Evolutionary conservation across 331 rosid genomes (phyloP).

Genomic region (Rosa hybrid): DNA sequence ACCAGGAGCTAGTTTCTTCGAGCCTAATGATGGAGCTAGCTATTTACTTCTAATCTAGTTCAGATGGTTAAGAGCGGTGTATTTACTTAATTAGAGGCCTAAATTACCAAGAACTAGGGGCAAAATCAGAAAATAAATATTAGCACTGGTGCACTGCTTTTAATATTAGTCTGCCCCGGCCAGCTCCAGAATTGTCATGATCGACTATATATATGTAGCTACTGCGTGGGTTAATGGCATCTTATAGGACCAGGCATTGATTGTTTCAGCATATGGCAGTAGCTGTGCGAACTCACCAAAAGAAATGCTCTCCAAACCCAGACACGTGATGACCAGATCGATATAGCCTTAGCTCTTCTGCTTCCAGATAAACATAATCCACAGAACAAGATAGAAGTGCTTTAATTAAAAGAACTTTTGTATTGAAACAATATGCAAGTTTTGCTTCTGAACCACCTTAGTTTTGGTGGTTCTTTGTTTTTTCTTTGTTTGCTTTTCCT

Average conservation of each 20-base stretch:
- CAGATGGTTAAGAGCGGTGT: no score
- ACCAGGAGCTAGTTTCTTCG: no score
- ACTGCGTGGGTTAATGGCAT: not conserved
- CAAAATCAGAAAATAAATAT: not conserved
- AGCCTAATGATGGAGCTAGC: no score
- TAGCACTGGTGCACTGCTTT: not conserved
- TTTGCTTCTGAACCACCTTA: no score
- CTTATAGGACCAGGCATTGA: not conserved
- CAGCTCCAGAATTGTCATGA: not conserved
- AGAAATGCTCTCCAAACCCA: not conserved
- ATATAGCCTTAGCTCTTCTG: not conserved
- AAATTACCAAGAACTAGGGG: not conserved
- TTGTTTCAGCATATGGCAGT: not conserved
- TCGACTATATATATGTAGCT: not conserved
- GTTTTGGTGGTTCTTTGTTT: no score
- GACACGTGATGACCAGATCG: not conserved
- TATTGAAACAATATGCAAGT: conserved; percentile 8
- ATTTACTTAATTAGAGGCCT: no score
- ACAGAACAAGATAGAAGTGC: not conserved
- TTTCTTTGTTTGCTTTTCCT: no score
- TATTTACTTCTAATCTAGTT: no score
- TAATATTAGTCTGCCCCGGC: not conserved
- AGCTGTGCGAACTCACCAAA: not conserved
- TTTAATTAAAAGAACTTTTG: not conserved
- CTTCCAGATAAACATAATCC: not conserved